These are phyloP conservation scores for Penicillium turbatum DNA, from an alignment of 495 filamentous ascomycete species.

Conservation along the genomic window DNA sequence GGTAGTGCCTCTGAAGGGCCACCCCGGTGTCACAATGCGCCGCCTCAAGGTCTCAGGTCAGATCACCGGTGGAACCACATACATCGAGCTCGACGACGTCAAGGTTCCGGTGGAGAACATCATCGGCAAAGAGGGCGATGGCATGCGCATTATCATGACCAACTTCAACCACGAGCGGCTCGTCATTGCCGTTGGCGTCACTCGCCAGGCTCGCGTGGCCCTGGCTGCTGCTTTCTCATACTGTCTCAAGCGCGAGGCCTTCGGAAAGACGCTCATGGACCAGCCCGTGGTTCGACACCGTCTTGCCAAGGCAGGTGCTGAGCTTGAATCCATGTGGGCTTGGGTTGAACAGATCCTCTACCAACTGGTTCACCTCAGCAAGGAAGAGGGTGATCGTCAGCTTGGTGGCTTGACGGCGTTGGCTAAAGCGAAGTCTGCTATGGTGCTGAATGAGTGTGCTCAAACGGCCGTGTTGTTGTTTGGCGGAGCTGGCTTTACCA, in stretches of 20 bases:
- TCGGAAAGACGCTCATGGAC: constrained; percentile 68
- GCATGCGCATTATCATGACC: constrained; percentile 75
- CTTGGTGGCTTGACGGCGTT: constrained; percentile 67
- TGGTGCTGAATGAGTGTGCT: constrained; percentile 67
- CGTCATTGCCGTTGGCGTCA: constrained; percentile 58
- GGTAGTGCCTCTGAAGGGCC: constrained; percentile 60
- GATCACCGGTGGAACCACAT: constrained; percentile 63
- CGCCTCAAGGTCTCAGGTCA: constrained; percentile 59
- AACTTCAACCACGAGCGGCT: constrained; percentile 83
- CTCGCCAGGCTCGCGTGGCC: constrained; percentile 60
- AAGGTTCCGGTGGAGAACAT: constrained; percentile 65
- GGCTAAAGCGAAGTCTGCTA: constrained; percentile 66
- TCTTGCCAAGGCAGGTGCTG: constrained; percentile 63
- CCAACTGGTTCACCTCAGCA: constrained; percentile 58
- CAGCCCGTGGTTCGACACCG: constrained; percentile 70
- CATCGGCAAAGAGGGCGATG: constrained; percentile 64
- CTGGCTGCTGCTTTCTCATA: constrained; percentile 63
- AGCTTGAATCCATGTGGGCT: constrained; percentile 65
- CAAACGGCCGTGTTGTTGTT: constrained; percentile 64
- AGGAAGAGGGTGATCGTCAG: constrained; percentile 58
- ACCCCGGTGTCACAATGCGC: constrained; percentile 62
- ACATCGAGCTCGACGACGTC: constrained; percentile 72
- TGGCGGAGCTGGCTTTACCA: constrained; percentile 69
- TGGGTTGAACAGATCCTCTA: constrained; percentile 76
- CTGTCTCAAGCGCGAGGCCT: constrained; percentile 67